Conservation (phyloP, 2,329 filamentous ascomycete genomes). For the Alternaria sp. region DNA sequence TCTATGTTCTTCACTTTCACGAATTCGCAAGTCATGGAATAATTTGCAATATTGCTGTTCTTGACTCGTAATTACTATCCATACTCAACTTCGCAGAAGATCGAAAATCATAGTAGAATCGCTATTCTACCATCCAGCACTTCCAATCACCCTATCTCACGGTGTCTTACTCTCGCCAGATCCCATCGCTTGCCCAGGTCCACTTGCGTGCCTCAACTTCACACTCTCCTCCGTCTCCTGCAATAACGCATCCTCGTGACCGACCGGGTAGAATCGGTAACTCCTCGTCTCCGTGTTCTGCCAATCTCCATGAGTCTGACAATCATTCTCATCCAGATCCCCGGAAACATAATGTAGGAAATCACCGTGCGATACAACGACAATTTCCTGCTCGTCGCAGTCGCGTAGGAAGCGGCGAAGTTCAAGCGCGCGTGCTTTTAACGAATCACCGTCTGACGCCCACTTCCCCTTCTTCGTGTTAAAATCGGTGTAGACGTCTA, state of each 20-base stretch:
- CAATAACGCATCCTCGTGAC: conserved; percentile 9
- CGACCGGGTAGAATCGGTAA: conserved; percentile 8
- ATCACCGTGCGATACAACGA: conserved; percentile 80
- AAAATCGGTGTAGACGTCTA: conserved; percentile 11
- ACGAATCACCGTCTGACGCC: neutral
- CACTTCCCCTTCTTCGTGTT: conserved; percentile 9
- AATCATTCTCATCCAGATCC: conserved; percentile 55
- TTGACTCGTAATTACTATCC: too few relatives aligned
- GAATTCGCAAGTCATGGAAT: too few relatives aligned
- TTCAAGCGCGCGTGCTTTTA: conserved; percentile 8
- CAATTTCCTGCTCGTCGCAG: conserved; percentile 11
- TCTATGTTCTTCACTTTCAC: neutral
- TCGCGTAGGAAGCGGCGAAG: conserved; percentile 11
- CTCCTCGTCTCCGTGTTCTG: conserved; percentile 13
- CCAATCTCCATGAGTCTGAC: conserved; percentile 1
- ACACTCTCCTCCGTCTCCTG: conserved; percentile 15
- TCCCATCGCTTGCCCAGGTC: conserved; percentile 8
- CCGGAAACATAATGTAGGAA: conserved; percentile 84
- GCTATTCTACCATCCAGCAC: neutral
- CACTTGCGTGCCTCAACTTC: conserved; percentile 9
- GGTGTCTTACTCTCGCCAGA: neutral
- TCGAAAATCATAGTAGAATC: too few relatives aligned
- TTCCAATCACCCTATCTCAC: neutral
- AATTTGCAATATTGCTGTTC: too few relatives aligned
- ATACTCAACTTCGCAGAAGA: neutral